A percentile compares a stretch with the other conserved stretches of the same genome.
Conservation (phyloP, 305 asterid genomes). For the Nicotiana rustica region DNA sequence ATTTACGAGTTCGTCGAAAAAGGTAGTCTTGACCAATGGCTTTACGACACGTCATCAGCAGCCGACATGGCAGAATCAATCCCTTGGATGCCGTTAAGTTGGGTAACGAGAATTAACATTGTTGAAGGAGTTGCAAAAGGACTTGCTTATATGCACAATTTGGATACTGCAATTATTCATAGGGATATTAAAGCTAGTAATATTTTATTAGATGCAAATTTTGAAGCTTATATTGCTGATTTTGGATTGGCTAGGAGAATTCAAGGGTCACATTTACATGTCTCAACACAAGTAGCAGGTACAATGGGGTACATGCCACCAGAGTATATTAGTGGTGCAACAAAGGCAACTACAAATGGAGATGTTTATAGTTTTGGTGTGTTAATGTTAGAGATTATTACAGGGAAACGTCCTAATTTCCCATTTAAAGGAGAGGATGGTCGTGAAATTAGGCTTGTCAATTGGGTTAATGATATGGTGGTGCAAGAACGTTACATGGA, state of each 20-base stretch:
- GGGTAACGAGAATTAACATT: constrained; percentile 71
- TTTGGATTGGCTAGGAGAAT: constrained; percentile 78
- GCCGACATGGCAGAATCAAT: constrained; percentile 38
- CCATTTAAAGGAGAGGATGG: constrained; percentile 71
- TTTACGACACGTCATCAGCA: constrained; percentile 62
- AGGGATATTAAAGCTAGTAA: constrained; percentile 82
- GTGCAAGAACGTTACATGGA: constrained; percentile 53
- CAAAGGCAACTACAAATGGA: constrained; percentile 61
- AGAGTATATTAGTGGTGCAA: constrained; percentile 69
- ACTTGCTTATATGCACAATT: constrained; percentile 69
- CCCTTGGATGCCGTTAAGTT: constrained; percentile 55
- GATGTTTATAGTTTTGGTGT: constrained; percentile 88
- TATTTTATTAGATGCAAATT: constrained; percentile 57
- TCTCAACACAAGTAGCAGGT: constrained; percentile 88
- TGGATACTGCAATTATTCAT: constrained; percentile 66
- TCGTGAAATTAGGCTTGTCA: constrained; percentile 65
- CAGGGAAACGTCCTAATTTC: constrained; percentile 72
- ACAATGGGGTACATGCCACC: constrained; percentile 97
- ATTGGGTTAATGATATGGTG: constrained; percentile 63
- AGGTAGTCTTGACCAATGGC: constrained; percentile 93
- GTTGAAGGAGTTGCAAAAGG: constrained; percentile 71
- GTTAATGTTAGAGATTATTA: constrained; percentile 64
- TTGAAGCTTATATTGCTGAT: constrained; percentile 85
- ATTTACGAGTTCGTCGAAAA: constrained; percentile 77
- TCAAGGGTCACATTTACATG: constrained; percentile 70